Base-by-base conservation (phyloP, 2,329 filamentous ascomycete species). In the Zalaria obscura region DNA sequence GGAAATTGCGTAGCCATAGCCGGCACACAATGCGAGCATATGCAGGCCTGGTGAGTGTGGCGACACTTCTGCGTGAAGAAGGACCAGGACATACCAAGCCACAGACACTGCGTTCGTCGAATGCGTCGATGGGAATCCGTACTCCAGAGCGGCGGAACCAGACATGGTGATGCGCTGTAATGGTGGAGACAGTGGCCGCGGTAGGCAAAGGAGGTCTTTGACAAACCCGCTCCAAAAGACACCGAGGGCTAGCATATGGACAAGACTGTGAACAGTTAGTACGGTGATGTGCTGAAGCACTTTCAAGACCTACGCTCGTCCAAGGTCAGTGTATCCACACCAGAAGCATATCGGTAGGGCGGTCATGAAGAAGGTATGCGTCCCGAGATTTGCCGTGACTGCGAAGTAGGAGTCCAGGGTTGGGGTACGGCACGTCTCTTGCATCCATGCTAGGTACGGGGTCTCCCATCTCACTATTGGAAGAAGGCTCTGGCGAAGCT, bases 331-430 rank as follows among this genome's bases (percentile, higher is more conserved):
- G 63, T 88, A 83, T 41, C 89, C 89, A 55, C 86, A 94, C 91
- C 91, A 98, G 67, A 96, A 96, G 52, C 94, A 74, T 49, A 96
- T 85, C 4, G 91, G 91, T 55, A 98, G 67, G 44, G 86, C 82
- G 50, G 94, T 74, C 88, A 96, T 96, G 70, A 95, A 98, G 68
- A 95, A 96, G 0, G 91, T 98, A 64, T 98, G 91, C 1, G 91
- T 98, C 50, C 91, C 86, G 42, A 96, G 75, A 61, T 96, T 98
- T 48, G 91, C 91, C 1, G 88, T 93, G 50, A 93, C 85, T 39
- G 91, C 89, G 63, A 98, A 98, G 68, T 95, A 98, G 47, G 85
- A 85, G 63, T 98, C 91, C 54, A 96, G 78, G 5, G 83, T 74
- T 1, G 86, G 85, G 18, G 84, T 81, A 55, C 89, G 83, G 58